Evolutionary conservation across 306 rosid genomes (phyloP).

Genomic region (Nissolia schottii): DNA sequence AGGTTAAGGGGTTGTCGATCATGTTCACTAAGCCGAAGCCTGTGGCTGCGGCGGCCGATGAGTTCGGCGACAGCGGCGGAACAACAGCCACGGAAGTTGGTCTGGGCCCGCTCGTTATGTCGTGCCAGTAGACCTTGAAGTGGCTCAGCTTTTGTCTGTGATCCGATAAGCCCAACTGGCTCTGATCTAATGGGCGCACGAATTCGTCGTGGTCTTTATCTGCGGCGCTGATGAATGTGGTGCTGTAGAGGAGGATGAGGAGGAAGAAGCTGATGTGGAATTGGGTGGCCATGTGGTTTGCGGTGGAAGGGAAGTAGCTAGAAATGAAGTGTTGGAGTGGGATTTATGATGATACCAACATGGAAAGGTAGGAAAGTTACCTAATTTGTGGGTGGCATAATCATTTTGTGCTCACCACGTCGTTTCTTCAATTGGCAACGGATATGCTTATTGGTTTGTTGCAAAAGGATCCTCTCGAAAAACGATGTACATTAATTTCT

Average conservation of each 20-base stretch:
- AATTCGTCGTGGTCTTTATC: slow-evolving; percentile 14
- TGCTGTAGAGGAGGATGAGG: slow-evolving; percentile 4
- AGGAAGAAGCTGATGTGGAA: background rate
- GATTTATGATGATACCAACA: background rate
- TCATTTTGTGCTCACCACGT: background rate
- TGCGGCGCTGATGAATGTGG: background rate
- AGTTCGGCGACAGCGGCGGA: slow-evolving; percentile 15
- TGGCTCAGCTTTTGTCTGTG: slow-evolving; percentile 51
- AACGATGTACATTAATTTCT: background rate
- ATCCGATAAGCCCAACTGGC: slow-evolving; percentile 23
- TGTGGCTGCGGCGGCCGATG: slow-evolving; percentile 20
- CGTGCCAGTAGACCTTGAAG: slow-evolving; percentile 66
- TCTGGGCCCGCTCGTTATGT: slow-evolving; percentile 36
- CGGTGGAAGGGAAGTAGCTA: background rate
- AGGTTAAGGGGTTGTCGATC: slow-evolving; percentile 42
- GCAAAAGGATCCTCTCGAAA: background rate
- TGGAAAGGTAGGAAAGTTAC: background rate
- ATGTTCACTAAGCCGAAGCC: slow-evolving; percentile 29
- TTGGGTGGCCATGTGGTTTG: slow-evolving; percentile 24
- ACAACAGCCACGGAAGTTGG: slow-evolving; percentile 33
- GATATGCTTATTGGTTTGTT: too few species aligned
- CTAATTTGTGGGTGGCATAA: background rate
- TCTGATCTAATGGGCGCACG: slow-evolving; percentile 24
- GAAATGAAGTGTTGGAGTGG: background rate
- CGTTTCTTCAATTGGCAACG: background rate